Evolutionary conservation across 495 filamentous ascomycete genomes (phyloP), one percentile per base, ranked within the genome.

Genomic region (Penicillium dipodomyicola): DNA sequence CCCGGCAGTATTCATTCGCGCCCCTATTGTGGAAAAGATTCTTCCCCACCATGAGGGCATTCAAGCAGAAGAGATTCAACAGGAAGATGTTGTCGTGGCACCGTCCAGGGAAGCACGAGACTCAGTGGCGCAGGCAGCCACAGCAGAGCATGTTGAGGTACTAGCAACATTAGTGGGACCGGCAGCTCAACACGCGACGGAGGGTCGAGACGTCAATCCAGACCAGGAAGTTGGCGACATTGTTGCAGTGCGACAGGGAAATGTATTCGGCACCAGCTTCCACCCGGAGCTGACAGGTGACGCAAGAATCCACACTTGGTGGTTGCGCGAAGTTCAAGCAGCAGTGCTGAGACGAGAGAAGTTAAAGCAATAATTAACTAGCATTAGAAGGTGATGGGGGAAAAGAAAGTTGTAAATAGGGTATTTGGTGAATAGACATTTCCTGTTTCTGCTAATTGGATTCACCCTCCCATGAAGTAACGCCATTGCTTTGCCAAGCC

Each of bases 201-300:
- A 77, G 23, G 70, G 72, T 15, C 72, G 63, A 27, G 61, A 75
- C 33, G 61, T 72, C 27, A 64, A 67, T 30, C 67, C 75, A 19
- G 71, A 78, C 7, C 68, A 74, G 48, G 80, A 86, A 51, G 67
- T 78, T n/a, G 89, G 85, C 14, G 90, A 96, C 64, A 91, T 98
- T 44, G 83, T 98, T 46, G 94, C 94, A 8, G 90, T 98, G 43
- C 80, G 82, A 55, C 93, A 97, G 72, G 89, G 90, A 12, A 97
- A 97, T 75, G 90, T 96, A 1, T 92, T 98, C 57, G 95, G 91
- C 6, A 97, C 91, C 7, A 96, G 92, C 67, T 98, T 97, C 67
- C 95, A 98, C 66, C 94, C 95, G 0, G 95, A 98, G 70, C 71
- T 98, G 66, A 98, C 93, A 22, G 84, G 84, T 22, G 94, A 98